Evolutionary conservation across 73 alveolate genomes (phyloP).

Genomic region (Stentor roeselii): DNA sequence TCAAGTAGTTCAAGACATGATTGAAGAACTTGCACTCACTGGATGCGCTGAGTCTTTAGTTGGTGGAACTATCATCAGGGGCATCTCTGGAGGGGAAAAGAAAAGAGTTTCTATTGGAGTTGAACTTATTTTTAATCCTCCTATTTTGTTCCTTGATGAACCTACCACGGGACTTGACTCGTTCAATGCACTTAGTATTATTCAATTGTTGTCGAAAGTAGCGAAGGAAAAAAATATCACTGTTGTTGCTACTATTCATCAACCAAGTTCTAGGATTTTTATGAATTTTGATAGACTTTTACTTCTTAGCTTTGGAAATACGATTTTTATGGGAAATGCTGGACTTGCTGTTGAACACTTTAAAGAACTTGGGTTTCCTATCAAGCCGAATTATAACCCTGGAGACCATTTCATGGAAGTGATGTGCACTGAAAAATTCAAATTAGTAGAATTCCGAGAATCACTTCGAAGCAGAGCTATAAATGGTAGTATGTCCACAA

Average conservation of each 20-base stretch:
- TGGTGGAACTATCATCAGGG: conserved; percentile 4
- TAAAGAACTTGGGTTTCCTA: background rate
- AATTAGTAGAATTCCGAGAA: background rate
- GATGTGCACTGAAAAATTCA: background rate
- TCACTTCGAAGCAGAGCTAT: background rate
- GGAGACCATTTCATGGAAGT: background rate
- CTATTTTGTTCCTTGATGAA: conserved; percentile 50
- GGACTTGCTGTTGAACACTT: background rate
- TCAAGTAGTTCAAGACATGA: background rate
- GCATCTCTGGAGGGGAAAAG: conserved; percentile 63
- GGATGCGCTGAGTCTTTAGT: background rate
- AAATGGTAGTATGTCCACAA: background rate
- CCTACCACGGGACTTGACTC: conserved; percentile 53
- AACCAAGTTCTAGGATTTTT: conserved; percentile 47
- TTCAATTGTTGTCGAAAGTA: conserved; percentile 28
- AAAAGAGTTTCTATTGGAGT: conserved; percentile 55
- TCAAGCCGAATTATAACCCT: background rate
- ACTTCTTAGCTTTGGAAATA: conserved; percentile 3
- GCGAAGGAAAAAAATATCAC: conserved; percentile 31
- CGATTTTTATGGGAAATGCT: background rate
- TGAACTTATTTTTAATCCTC: conserved; percentile 50
- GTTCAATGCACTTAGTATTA: conserved; percentile 41
- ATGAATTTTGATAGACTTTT: conserved; percentile 41
- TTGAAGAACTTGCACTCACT: background rate
- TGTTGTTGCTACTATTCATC: conserved; percentile 49